Base-by-base conservation (phyloP, 257 asterid species). In the Solanum sejunctum region DNA sequence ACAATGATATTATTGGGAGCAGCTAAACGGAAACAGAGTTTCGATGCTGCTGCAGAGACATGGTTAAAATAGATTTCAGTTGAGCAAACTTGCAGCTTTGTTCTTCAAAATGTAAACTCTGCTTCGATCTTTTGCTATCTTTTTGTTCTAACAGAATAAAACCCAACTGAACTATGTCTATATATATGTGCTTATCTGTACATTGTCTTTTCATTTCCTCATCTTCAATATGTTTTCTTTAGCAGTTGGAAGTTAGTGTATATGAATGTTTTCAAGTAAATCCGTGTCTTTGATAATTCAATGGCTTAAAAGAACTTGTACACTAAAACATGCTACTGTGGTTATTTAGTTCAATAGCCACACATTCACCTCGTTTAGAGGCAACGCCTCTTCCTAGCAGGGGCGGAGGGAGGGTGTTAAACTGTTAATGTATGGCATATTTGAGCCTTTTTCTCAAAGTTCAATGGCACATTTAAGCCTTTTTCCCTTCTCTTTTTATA, bases 1-100 rank as follows among this genome's bases (percentile, higher is more conserved):
- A 95, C 91, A 72, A 84, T 56, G 95, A 92, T 23, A 88, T 95
- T 77, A 83, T 88, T 73, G 98, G 97, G 84, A 93, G 84, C 93
- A 91, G 91, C 90, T 92, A 86, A 91, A 64, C 5, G 28, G 63
- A 63, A 39, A 58, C 41, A 78, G 45, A 15, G 49, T 17, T 66
- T 10, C 8, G 6, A 52, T 52, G 64, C 45, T 82, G 84, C 71
- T 13, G 84, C 72, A 39, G 58, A 39, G 77, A 45, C 77, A 77
- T 77, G 71, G 10, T 64, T 60, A 21, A 82, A 58, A 82, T 82
- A 82, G 58, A 82, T 39, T 81, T 39, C 49, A 45, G 72, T 82
- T 63, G 61, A 63, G 78, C 83, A 78, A 78, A 16, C 49, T 78
- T 78, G 78, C 83, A 26, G 83, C 83, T 66, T 60, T 66, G 60